phyloP scores from a whole-genome alignment of 345 rosid genomes.

The Lumnitzera racemosa region DNA sequence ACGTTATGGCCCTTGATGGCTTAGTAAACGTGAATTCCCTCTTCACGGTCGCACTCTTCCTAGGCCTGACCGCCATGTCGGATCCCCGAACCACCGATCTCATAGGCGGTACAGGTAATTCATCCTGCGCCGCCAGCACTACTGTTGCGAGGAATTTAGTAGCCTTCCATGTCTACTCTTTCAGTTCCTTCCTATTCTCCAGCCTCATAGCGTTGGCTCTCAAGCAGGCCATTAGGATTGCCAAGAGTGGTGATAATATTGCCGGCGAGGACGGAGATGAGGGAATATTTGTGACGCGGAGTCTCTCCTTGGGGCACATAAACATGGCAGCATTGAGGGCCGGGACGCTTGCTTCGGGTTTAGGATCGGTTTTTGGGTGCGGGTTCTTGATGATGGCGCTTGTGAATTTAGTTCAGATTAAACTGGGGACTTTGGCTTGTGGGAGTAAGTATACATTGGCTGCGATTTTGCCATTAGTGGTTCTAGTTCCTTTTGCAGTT shows the following conservation, averaged over 20 bases:
- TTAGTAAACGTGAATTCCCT: slow-evolving; percentile 74
- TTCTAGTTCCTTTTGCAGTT: slow-evolving; percentile 64
- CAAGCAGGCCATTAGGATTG: slow-evolving; percentile 51
- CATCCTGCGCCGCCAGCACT: slow-evolving; percentile 30
- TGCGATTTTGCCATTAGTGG: slow-evolving; percentile 59
- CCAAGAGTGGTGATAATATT: slow-evolving; percentile 6
- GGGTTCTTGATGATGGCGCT: slow-evolving; percentile 74
- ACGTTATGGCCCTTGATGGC: slow-evolving; percentile 76
- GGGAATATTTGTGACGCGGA: slow-evolving; percentile 7
- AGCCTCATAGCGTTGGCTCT: slow-evolving; percentile 71
- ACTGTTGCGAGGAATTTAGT: slow-evolving; percentile 41
- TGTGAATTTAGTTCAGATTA: slow-evolving; percentile 68
- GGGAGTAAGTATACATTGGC: slow-evolving; percentile 39
- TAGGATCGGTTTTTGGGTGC: slow-evolving; percentile 70
- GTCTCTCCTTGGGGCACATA: slow-evolving; percentile 30
- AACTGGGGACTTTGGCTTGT: slow-evolving; percentile 64
- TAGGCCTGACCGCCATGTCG: slow-evolving; percentile 50
- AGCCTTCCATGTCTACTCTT: slow-evolving; percentile 74
- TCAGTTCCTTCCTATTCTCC: slow-evolving; percentile 73
- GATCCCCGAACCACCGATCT: slow-evolving; percentile 18
- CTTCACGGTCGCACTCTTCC: slow-evolving; percentile 77
- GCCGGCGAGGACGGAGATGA: slow-evolving; percentile 6
- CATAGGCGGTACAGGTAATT: slow-evolving; percentile 7
- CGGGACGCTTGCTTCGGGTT: slow-evolving; percentile 51
- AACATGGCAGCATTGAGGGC: slow-evolving; percentile 35